These are phyloP conservation scores for Limonium bicolor DNA, from an alignment of 148 eudicot genomes.

Conservation along the genomic window DNA sequence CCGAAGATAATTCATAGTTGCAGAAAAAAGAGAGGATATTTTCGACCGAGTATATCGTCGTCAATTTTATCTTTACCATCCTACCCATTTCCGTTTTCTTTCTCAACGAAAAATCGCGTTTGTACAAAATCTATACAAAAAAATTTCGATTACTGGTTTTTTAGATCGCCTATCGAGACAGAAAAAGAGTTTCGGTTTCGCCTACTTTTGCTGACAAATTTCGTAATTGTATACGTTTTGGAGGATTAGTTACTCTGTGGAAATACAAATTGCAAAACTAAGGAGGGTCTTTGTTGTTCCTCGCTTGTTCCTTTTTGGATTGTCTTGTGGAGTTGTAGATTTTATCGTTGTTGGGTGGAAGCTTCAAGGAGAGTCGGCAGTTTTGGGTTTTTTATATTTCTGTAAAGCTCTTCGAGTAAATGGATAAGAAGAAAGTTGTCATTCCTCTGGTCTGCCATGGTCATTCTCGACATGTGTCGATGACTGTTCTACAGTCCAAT, in stretches of 20 bases:
- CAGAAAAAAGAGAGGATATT: background rate
- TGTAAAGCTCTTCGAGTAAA: no score
- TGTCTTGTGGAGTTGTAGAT: constrained; percentile 8
- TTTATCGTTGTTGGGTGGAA: constrained; percentile 4
- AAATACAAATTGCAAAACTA: background rate
- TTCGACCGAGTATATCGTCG: constrained; percentile 14
- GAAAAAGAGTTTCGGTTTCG: no score
- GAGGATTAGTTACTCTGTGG: no score
- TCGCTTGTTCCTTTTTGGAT: background rate
- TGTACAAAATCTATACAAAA: no score
- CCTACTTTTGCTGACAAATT: no score
- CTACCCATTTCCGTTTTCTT: constrained; percentile 7
- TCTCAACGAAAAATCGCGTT: no score
- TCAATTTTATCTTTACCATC: constrained; percentile 6
- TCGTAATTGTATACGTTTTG: no score
- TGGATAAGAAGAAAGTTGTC: constrained; percentile 63
- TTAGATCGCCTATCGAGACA: no score
- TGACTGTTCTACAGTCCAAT: constrained; percentile 75
- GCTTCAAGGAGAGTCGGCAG: background rate
- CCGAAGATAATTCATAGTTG: background rate
- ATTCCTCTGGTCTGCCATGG: constrained; percentile 85
- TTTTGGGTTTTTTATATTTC: constrained; percentile 1
- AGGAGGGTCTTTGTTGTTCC: background rate
- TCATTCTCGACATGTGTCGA: constrained; percentile 89
- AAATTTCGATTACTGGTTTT: no score